A percentile compares a stretch with the other conserved stretches of the same genome.
These are phyloP conservation scores for Rhizopus stolonifer DNA, from an alignment of 371 early-diverging fungal genomes.

Conservation along the genomic window DNA sequence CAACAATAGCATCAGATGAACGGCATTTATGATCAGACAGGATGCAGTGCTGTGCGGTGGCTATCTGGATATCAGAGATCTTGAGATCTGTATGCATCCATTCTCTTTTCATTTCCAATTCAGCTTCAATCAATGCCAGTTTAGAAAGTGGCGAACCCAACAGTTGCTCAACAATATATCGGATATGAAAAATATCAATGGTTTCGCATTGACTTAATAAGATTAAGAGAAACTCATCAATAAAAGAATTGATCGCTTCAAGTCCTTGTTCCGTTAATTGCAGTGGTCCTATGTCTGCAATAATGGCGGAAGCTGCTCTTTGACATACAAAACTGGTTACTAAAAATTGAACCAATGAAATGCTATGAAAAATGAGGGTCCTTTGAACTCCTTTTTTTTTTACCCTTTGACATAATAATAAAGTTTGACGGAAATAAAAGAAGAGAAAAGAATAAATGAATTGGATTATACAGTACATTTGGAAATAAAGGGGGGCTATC, in stretches of 20 bases:
- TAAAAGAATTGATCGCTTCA: conserved; percentile 57
- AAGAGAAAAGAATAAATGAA: too few species aligned
- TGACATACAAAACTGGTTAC: conserved; percentile 36
- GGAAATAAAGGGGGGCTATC: too few species aligned
- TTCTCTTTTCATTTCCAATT: conserved; percentile 53
- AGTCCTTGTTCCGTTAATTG: conserved; percentile 64
- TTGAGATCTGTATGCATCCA: neutral
- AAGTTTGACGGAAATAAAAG: too few species aligned
- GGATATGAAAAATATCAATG: conserved; percentile 51
- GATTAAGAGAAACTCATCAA: conserved; percentile 58
- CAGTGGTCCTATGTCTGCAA: conserved; percentile 58
- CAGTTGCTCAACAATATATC: conserved; percentile 41
- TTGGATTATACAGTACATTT: too few species aligned
- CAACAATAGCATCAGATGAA: conserved; percentile 37
- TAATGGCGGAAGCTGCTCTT: conserved; percentile 65
- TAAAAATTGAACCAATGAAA: too few species aligned
- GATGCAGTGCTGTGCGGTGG: conserved; percentile 54
- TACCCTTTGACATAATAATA: too few species aligned
- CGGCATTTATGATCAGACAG: conserved; percentile 37
- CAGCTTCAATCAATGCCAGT: conserved; percentile 64
- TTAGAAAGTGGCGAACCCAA: conserved; percentile 58
- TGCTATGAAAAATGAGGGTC: too few species aligned
- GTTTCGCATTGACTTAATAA: conserved; percentile 47
- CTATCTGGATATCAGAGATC: conserved; percentile 29
- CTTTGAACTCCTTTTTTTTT: too few species aligned